Percentiles rank a stretch among this genome's conserved stretches.
Evolutionary conservation across 805 yeast species (phyloP).

Genomic region (Myxozyma geophila): DNA sequence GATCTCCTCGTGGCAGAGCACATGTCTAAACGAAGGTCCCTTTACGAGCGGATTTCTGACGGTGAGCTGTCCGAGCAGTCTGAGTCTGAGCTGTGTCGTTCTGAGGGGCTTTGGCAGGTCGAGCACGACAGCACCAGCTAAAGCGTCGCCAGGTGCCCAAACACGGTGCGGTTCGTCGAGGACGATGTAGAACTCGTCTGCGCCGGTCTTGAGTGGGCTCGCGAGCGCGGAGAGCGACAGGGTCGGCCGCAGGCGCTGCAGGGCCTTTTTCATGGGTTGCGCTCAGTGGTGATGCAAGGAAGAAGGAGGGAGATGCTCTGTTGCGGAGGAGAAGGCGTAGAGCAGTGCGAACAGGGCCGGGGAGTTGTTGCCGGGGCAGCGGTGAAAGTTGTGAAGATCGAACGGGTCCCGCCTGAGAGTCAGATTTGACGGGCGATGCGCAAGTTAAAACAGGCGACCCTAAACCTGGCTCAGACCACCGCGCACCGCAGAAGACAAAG

Average conservation of each 20-base stretch:
- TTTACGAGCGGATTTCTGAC: slow-evolving; percentile 43
- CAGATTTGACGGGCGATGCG: no score
- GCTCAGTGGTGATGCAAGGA: neutral
- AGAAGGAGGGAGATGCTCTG: neutral
- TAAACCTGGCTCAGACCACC: no score
- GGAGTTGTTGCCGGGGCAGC: no score
- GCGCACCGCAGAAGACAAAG: no score
- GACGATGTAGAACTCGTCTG: slow-evolving; percentile 65
- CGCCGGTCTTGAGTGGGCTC: slow-evolving; percentile 20
- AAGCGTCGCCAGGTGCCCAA: slow-evolving; percentile 80
- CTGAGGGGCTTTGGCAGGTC: slow-evolving; percentile 40
- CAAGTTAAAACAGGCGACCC: no score
- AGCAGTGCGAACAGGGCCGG: neutral
- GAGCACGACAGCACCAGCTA: slow-evolving; percentile 47
- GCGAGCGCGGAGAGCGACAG: slow-evolving; percentile 30
- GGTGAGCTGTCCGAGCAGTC: slow-evolving; percentile 41
- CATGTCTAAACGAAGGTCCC: slow-evolving; percentile 41
- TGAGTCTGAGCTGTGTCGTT: slow-evolving; percentile 38
- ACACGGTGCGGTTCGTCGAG: slow-evolving; percentile 75
- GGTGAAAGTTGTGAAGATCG: no score
- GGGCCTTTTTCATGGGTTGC: slow-evolving; percentile 35
- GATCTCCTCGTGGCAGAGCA: slow-evolving; percentile 41
- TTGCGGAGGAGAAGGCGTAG: neutral
- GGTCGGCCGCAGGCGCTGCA: slow-evolving; percentile 33
- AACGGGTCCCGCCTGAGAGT: no score